Evolutionary conservation across 2,329 filamentous ascomycete genomes (phyloP).

Genomic region (Remersonia thermophila): DNA sequence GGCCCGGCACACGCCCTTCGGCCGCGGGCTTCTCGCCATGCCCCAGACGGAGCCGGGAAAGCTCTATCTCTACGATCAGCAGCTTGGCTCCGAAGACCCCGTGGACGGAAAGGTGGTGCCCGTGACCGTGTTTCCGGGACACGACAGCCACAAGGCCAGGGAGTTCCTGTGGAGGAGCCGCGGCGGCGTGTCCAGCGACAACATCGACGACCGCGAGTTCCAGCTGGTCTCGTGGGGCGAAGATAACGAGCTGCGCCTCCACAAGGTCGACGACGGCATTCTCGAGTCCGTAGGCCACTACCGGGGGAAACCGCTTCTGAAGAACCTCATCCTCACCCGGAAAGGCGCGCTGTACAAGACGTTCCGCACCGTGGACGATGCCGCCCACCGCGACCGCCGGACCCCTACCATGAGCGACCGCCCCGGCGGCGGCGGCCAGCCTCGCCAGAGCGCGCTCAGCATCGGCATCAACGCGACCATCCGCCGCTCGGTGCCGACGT

Average conservation of each 20-base stretch:
- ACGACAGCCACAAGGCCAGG: constrained; percentile 60
- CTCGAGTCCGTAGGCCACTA: constrained; percentile 60
- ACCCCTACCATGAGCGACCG: constrained; percentile 50
- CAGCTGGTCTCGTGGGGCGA: constrained; percentile 89
- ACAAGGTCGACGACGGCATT: constrained; percentile 54
- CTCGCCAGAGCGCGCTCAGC: constrained; percentile 29
- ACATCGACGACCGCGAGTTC: constrained; percentile 75
- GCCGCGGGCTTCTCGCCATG: constrained; percentile 76
- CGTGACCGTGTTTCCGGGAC: constrained; percentile 47
- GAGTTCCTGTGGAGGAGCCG: constrained; percentile 84
- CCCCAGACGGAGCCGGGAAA: constrained; percentile 79
- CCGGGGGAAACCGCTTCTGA: constrained; percentile 52
- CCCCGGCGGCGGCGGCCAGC: constrained; percentile 31
- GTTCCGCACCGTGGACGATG: constrained; percentile 60
- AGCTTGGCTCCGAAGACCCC: constrained; percentile 33
- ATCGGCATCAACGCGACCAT: constrained; percentile 27
- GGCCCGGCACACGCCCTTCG: constrained; percentile 83
- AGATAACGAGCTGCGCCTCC: constrained; percentile 69
- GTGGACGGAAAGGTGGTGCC: constrained; percentile 35
- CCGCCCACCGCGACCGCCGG: constrained; percentile 43
- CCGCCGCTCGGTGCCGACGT: constrained; percentile 28
- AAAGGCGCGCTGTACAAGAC: constrained; percentile 76
- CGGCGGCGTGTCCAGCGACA: constrained; percentile 52
- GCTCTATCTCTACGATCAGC: constrained; percentile 70
- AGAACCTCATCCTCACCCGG: constrained; percentile 62